Evolutionary conservation across 2,329 filamentous ascomycete species (phyloP).

Genomic region (Pestalotiopsis sp.): DNA sequence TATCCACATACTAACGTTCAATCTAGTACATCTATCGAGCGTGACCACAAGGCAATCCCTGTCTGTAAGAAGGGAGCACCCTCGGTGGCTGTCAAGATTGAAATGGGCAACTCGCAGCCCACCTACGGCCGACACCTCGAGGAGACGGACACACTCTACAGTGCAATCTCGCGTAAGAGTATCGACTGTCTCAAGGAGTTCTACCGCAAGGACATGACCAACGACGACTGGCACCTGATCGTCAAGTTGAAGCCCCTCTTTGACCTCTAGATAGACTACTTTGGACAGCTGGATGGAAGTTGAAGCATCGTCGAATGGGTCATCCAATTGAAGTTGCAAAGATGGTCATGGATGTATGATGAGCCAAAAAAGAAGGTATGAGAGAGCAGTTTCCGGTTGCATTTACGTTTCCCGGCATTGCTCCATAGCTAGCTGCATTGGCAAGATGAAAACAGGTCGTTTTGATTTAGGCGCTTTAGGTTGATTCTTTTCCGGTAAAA

Average conservation of each 20-base stretch:
- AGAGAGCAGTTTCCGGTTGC: neutral
- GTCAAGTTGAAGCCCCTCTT: constrained; percentile 95
- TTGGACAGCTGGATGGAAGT: neutral
- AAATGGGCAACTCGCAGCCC: constrained; percentile 88
- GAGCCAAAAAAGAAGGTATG: neutral
- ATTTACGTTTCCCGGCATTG: neutral
- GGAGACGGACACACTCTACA: constrained; percentile 87
- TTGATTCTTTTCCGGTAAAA: neutral
- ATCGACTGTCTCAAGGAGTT: constrained; percentile 97
- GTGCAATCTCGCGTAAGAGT: constrained; percentile 79
- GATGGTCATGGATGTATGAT: neutral
- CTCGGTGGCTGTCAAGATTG: constrained; percentile 97
- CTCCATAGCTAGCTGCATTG: neutral
- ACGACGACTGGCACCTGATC: constrained; percentile 93
- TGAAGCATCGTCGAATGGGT: neutral
- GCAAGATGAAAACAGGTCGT: neutral
- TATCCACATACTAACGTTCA: neutral
- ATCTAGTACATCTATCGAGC: constrained; percentile 85
- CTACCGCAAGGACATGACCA: constrained; percentile 61
- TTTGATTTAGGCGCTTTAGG: neutral
- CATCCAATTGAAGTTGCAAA: neutral
- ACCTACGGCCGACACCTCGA: constrained; percentile 94
- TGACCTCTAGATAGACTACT: constrained; percentile 51
- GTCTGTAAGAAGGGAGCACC: constrained; percentile 95
- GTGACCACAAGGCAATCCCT: constrained; percentile 92